These are phyloP conservation scores for Acer negundo DNA, from an alignment of 345 rosid genomes.

Conservation along the genomic window DNA sequence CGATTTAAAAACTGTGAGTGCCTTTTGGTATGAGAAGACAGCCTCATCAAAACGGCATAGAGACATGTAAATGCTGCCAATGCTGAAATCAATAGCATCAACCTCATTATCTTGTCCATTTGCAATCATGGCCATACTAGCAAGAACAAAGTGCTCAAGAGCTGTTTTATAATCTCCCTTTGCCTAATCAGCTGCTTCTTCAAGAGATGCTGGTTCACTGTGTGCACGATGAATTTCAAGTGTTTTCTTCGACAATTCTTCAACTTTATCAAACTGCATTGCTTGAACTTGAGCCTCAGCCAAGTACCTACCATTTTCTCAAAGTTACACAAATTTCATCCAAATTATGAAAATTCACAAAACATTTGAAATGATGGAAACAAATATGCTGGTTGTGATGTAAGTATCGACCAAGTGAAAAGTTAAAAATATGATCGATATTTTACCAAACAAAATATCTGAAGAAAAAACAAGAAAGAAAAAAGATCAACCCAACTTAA, in stretches of 20 bases:
- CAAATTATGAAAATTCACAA: too few species aligned
- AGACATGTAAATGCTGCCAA: slow-evolving; percentile 88
- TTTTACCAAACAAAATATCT: not conserved
- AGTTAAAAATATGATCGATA: not conserved
- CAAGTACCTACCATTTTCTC: slow-evolving; percentile 61
- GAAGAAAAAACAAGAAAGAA: not conserved
- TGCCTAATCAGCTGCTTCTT: slow-evolving; percentile 99
- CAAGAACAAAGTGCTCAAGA: slow-evolving; percentile 95
- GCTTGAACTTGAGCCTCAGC: slow-evolving; percentile 99
- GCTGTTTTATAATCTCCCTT: slow-evolving; percentile 91
- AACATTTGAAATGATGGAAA: not conserved
- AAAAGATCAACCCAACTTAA: not conserved
- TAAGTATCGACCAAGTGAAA: not conserved
- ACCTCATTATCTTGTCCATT: slow-evolving; percentile 91
- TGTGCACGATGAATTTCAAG: slow-evolving; percentile 95
- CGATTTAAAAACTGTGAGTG: slow-evolving; percentile 92
- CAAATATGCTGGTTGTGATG: not conserved
- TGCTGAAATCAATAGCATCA: slow-evolving; percentile 94
- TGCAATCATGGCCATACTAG: slow-evolving; percentile 99
- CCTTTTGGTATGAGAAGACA: slow-evolving; percentile 96
- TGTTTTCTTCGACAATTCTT: slow-evolving; percentile 87
- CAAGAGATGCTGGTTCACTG: slow-evolving; percentile 95
- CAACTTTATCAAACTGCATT: slow-evolving; percentile 97
- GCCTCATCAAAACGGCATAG: slow-evolving; percentile 97
- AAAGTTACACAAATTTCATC: too few species aligned